Percentiles rank a stretch among this genome's conserved stretches.
phyloP scores from a whole-genome alignment of 331 rosid species.

The Rhamnella rubrinervis region DNA sequence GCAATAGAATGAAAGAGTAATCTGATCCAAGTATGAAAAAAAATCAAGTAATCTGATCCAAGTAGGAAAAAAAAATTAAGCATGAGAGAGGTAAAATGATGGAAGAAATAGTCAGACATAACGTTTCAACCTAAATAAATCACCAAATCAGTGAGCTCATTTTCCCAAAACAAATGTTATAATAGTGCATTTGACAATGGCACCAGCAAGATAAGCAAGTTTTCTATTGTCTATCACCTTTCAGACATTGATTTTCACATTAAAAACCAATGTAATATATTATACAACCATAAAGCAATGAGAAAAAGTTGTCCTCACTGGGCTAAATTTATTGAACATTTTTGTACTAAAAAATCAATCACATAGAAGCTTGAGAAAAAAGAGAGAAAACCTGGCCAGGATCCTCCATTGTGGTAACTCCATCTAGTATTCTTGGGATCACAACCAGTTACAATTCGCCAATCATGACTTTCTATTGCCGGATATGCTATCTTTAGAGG shows the following conservation, averaged over 20 bases:
- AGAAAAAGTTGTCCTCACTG: background rate
- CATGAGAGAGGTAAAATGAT: too few species aligned
- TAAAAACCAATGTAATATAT: slow-evolving; percentile 6
- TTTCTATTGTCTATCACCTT: background rate
- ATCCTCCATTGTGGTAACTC: slow-evolving; percentile 99
- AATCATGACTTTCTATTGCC: slow-evolving; percentile 95
- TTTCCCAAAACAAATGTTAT: background rate
- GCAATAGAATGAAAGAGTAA: too few species aligned
- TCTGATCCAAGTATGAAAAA: too few species aligned
- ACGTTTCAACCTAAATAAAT: background rate
- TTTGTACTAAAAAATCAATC: background rate
- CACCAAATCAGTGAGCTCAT: background rate
- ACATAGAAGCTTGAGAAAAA: slow-evolving; percentile 17
- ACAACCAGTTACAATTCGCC: slow-evolving; percentile 91
- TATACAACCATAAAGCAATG: background rate
- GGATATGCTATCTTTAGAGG: slow-evolving; percentile 87
- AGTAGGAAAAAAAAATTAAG: too few species aligned
- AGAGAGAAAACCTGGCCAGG: slow-evolving; percentile 92
- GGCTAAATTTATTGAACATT: background rate
- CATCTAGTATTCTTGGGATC: slow-evolving; percentile 98
- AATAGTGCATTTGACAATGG: background rate
- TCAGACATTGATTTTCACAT: background rate
- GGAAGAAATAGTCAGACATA: too few species aligned
- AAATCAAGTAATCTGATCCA: too few species aligned
- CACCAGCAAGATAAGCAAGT: background rate